phyloP scores from a whole-genome alignment of 1,284 basidiomycete genomes.

The Moesziomyces globuligerus region DNA sequence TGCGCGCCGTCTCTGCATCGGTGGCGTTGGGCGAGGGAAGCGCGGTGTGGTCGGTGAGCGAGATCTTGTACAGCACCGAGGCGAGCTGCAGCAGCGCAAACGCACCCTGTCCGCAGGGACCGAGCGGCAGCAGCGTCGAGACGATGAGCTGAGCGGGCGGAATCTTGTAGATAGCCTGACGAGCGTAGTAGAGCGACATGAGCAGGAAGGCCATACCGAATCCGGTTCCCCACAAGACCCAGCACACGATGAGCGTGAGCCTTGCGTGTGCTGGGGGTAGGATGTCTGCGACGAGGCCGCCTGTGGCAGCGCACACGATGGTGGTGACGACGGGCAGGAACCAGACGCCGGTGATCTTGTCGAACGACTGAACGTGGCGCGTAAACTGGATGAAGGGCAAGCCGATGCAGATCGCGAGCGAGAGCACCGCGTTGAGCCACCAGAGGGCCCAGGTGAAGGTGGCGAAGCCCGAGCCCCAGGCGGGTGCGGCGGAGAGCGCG shows the following conservation, averaged over 20 bases:
- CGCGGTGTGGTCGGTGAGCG: conserved; percentile 11
- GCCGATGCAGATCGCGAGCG: conserved; percentile 74
- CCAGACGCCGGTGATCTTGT: conserved; percentile 63
- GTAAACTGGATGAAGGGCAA: conserved; percentile 77
- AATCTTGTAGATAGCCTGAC: conserved; percentile 69
- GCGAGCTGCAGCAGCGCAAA: conserved; percentile 73
- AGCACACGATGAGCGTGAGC: conserved; percentile 72
- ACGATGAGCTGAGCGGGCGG: conserved; percentile 71
- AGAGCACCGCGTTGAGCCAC: conserved; percentile 77
- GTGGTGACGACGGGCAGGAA: conserved; percentile 78
- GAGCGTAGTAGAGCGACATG: conserved; percentile 73
- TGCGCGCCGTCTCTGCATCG: conserved; percentile 22
- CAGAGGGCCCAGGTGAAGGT: conserved; percentile 76
- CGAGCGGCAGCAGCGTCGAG: conserved; percentile 74
- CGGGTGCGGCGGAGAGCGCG: conserved; percentile 68
- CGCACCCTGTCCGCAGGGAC: conserved; percentile 74
- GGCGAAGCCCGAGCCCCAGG: conserved; percentile 72
- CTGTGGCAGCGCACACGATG: conserved; percentile 76
- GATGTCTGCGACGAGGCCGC: conserved; percentile 73
- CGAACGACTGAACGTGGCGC: conserved; percentile 73
- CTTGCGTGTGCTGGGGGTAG: conserved; percentile 71
- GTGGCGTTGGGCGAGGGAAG: conserved; percentile 12
- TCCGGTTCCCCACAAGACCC: conserved; percentile 69
- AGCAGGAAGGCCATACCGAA: conserved; percentile 72
- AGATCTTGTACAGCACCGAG: conserved; percentile 32